Evolutionary conservation across 2,329 filamentous ascomycete genomes (phyloP), one percentile per base, ranked within the genome.

Genomic region (Cercospora berteroae): DNA sequence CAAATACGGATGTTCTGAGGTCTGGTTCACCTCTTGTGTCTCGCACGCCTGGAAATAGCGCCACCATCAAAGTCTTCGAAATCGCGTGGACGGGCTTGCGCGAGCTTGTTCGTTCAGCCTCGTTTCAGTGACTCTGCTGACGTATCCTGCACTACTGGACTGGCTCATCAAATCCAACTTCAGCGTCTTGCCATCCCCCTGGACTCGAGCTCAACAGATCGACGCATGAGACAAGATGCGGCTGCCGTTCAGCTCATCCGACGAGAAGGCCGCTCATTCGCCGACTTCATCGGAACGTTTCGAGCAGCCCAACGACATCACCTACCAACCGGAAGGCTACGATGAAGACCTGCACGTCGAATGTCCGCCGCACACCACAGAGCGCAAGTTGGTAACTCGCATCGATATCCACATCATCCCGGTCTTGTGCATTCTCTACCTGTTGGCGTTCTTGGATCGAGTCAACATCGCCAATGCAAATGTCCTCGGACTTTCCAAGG

Each of bases 381-480:
- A 85, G 72, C 72, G 79, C 57, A 80, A 80, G 69, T 74, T 85
- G 42, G 75, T 79, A 18, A 73, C 75, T 31, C 79, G 77, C 65
- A 84, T 84, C 64, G 83, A 85, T 64, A 73, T 81, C 5, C 81
- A 80, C 63, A 81, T 85, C 27, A 78, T 85, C 23, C 83, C 83
- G 0, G 83, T 81, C 48, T 77, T 85, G 27, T 83, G 82, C 66
- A 79, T 85, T 67, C 78, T 85, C 70, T 85, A 85, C 68, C 75
- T 84, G n/a, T 73, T 84, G 61, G 72, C 72, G 18, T 75, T 76
- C 65, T 64, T 75, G 59, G 66, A 67, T 56, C 79, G 82, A 63
- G 83, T 86, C 67, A 86, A 86, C 69, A 86, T 86, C 60, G 77
- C 81, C 36, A 86, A 86, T 68, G 84, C 84, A 5, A 83, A 85